Conservation (phyloP, 495 filamentous ascomycete genomes). For the Rostrohypoxylon terebratum region DNA sequence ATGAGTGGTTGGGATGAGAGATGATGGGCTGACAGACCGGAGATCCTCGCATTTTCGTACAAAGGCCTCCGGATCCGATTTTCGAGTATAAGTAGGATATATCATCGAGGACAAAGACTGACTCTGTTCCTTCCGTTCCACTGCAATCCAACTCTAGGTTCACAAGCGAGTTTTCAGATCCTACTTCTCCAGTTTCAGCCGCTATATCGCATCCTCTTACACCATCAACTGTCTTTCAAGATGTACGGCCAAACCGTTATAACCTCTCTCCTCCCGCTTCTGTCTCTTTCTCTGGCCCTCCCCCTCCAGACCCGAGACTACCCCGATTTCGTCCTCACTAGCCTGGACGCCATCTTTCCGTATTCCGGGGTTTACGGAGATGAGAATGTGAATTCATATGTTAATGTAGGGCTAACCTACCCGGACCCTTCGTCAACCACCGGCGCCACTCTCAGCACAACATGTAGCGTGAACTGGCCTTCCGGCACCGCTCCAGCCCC, state of each 20-base stretch:
- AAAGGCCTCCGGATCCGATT: slow-evolving; percentile 4
- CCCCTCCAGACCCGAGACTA: slow-evolving; percentile 34
- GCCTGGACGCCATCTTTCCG: slow-evolving; percentile 41
- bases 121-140: slow-evolving; percentile 4
- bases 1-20: slow-evolving; percentile 1
- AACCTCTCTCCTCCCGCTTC: slow-evolving; percentile 33
- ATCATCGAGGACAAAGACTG: neutral
- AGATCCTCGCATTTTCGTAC: slow-evolving; percentile 5
- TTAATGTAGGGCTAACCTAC: slow-evolving; percentile 63
- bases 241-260: slow-evolving; percentile 27
- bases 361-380: slow-evolving; percentile 36
- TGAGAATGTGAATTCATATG: slow-evolving; percentile 33
- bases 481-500: slow-evolving; percentile 33
- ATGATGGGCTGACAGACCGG: slow-evolving; percentile 17
- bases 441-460: slow-evolving; percentile 56
- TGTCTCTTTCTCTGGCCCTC: slow-evolving; percentile 33
- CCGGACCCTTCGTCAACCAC: slow-evolving; percentile 75
- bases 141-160: neutral
- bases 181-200: slow-evolving; percentile 4
- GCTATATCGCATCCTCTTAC: neutral
- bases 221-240: neutral
- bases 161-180: neutral
- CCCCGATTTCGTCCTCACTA: slow-evolving; percentile 42
- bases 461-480: slow-evolving; percentile 41
- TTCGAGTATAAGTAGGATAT: slow-evolving; percentile 25